Percentiles rank a stretch among this genome's conserved stretches.
These are phyloP conservation scores for Podospora sp. DNA, from an alignment of 495 filamentous ascomycete genomes.

Conservation along the genomic window DNA sequence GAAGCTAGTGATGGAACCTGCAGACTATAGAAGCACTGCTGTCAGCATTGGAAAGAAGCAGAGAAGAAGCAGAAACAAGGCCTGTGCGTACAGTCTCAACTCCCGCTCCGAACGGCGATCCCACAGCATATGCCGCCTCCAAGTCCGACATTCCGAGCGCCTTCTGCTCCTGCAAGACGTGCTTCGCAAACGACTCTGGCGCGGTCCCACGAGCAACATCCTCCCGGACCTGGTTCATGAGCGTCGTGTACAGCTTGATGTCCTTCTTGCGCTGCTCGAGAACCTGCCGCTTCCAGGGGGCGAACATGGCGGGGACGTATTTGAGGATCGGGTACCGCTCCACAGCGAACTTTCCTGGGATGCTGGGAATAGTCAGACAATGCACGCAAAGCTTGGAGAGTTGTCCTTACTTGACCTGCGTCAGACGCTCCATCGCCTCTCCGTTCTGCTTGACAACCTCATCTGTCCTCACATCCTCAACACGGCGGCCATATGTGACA, in stretches of 20 bases:
- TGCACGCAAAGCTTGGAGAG: background rate
- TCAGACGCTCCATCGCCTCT: constrained; percentile 60
- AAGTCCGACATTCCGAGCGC: constrained; percentile 53
- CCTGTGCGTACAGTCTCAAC: constrained; percentile 60
- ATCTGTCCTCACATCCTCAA: constrained; percentile 55
- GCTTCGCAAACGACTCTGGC: constrained; percentile 54
- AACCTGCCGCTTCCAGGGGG: constrained; percentile 60
- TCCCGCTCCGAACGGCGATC: constrained; percentile 64
- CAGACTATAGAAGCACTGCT: constrained; percentile 30
- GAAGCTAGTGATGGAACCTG: constrained; percentile 53
- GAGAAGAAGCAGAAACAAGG: constrained; percentile 39
- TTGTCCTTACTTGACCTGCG: constrained; percentile 52
- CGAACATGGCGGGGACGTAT: constrained; percentile 54
- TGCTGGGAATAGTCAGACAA: constrained; percentile 27
- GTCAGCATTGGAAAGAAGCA: constrained; percentile 11
- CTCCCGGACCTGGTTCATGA: constrained; percentile 45
- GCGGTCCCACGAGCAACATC: constrained; percentile 41
- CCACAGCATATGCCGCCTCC: constrained; percentile 59
- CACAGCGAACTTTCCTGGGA: constrained; percentile 60
- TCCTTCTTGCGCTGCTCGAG: constrained; percentile 54
- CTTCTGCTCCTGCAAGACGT: constrained; percentile 50
- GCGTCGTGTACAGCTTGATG: constrained; percentile 51
- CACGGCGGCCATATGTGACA: constrained; percentile 60
- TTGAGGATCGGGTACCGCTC: constrained; percentile 61
- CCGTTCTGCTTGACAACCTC: constrained; percentile 54